A percentile compares a stretch with the other conserved stretches of the same genome.
Evolutionary conservation across 1,284 basidiomycete genomes (phyloP).

Genomic region (Tilletiaria anomala): DNA sequence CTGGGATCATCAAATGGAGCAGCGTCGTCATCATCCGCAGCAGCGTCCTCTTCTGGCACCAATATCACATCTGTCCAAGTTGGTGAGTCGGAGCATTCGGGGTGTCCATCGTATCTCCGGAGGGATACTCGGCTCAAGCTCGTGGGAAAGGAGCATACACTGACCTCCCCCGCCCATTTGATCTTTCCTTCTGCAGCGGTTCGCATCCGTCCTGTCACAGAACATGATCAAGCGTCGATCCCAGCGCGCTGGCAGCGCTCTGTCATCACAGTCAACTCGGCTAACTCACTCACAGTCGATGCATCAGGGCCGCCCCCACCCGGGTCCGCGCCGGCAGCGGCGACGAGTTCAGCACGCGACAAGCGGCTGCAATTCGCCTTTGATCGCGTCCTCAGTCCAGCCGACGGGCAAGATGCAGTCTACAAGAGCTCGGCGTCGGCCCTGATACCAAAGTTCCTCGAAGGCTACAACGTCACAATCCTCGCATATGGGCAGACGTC

Average conservation of each 20-base stretch:
- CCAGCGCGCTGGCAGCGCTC: constrained; percentile 83
- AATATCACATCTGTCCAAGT: too few relatives aligned
- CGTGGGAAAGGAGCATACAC: too few relatives aligned
- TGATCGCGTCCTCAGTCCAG: constrained; percentile 77
- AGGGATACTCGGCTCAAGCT: too few relatives aligned
- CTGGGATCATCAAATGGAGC: too few relatives aligned
- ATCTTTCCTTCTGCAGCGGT: too few relatives aligned
- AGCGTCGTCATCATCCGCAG: too few relatives aligned
- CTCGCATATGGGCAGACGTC: constrained; percentile 96
- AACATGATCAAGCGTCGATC: constrained; percentile 61
- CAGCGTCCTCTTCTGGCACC: too few relatives aligned
- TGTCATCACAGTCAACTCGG: constrained; percentile 52
- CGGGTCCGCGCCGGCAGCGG: constrained; percentile 41
- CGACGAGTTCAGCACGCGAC: constrained; percentile 45
- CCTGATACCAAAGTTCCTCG: constrained; percentile 75
- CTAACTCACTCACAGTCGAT: constrained; percentile 36
- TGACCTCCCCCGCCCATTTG: too few relatives aligned
- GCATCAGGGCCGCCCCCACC: constrained; percentile 13
- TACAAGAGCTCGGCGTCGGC: constrained; percentile 70
- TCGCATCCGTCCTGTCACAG: constrained; percentile 74
- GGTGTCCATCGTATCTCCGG: too few relatives aligned
- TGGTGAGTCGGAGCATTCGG: too few relatives aligned
- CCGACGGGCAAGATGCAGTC: constrained; percentile 66
- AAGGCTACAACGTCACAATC: constrained; percentile 94
- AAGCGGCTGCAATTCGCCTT: constrained; percentile 72